Base-by-base conservation (phyloP, 2,329 filamentous ascomycete species). In the Hysterium pulicare region DNA sequence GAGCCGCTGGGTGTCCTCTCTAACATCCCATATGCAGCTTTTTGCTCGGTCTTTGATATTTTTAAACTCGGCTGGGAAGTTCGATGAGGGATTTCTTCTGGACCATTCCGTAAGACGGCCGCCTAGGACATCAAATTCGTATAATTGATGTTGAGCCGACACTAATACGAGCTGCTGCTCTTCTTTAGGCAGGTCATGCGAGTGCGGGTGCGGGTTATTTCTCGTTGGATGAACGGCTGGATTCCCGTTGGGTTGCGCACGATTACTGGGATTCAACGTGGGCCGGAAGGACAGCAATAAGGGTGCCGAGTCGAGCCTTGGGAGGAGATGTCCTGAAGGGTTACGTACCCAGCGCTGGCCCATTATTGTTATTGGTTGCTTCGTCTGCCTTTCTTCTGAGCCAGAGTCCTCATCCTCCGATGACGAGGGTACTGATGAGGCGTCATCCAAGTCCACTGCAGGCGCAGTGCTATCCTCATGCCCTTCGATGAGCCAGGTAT, bases 71-170 rank as follows among this genome's bases (percentile, higher is more conserved):
- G 76, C 73, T 0, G 90, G 93, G 16, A 96, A 80, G 44, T 77
- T 79, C 13, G 79, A 77, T n/a, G 83, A 80, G 4, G 85, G 83
- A 62, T 97, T 95, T 28, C 86, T 79, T 50, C 87, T 79, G 7
- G 88, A 89, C 93, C 93, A 98, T 26, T 87, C 78, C 4, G 85
- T 89, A 9, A 97, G 72, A 15, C 79, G 80, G 33, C 90, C 90
- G 36, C 79, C 76, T n/a, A 84, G 73, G 28, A 89, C 79, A 54
- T 95, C 81, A 65, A 97, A 87, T 41, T 93, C 81, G 49, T 87
- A 79, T 32, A 97, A 70, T 45, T 90, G 74, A 45, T 84, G 80
- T 39, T 78, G 74, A 11, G 79, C 76, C 16, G 82, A 85, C 32
- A 86, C 64, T n/a, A 81, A 67, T 44, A 85, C 69, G 6, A 86